Base-by-base conservation (phyloP, 225 moss, liverwort and hornwort genomes). In the Rhytidiadelphus loreus region DNA sequence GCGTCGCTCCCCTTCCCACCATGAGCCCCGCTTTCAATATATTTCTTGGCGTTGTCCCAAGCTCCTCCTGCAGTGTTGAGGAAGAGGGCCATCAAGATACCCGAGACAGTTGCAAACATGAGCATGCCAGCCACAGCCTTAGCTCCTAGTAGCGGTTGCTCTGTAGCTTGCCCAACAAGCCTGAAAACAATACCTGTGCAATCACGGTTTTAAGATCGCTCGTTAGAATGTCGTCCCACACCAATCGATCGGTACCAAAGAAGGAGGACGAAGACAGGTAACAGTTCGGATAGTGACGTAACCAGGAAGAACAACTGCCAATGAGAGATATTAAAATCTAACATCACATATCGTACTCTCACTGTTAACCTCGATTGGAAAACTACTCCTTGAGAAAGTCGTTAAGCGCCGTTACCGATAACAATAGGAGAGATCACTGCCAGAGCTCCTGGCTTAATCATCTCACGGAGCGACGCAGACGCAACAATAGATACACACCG, bases 31-130 rank as follows among this genome's bases (percentile, higher is more conserved):
- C 97, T 97, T 92, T 99, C 98, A 83, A 99, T 96, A 62, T 96
- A 99, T 44, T 99, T 99, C 92, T 99, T 97, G 53, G 98, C 96
- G 53, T 99, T 99, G 90, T 99, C 98, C 98, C 98, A 99, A 82
- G 98, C 98, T 81, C 98, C 98, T 86, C 98, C 96, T 60, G 98
- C 85, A 16, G 97, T 99, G 89, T 99, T 99, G 73, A 99, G 92
- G 91, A 99, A 99, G 61, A 97, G 96, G 61, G 98, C 97, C 98
- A 99, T 99, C 64, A 99, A 90, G 85, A 99, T 96, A 72, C 97
- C 98, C 63, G 95, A 94, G 59, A 97, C 98, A 33, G 98, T 99
- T 43, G 97, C 98, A 90, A 97, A 99, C 98, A 99, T 99, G 60
- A 99, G 96, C 96, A 99, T 97, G 78, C 96, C 97, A 46, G 97